These are phyloP conservation scores for Penicillium vulpinum DNA, from an alignment of 2,329 filamentous ascomycete genomes.

Conservation along the genomic window DNA sequence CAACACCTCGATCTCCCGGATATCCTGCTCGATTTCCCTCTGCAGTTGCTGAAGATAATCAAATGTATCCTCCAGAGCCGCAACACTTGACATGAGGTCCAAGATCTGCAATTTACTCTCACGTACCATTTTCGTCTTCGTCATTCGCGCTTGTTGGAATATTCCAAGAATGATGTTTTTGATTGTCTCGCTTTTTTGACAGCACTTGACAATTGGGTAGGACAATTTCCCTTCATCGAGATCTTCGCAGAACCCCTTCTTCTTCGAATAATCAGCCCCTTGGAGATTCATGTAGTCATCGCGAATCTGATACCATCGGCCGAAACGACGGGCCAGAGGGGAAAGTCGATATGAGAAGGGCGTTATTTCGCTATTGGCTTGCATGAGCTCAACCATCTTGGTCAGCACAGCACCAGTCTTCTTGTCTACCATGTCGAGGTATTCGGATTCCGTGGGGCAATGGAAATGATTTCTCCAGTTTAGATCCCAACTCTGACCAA, in stretches of 20 bases:
- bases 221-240: not conserved
- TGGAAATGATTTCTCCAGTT: not conserved
- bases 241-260: not conserved
- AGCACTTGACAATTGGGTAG: not conserved
- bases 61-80: not conserved
- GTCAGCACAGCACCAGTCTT: not conserved
- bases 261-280: not conserved
- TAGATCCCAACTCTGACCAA: not conserved
- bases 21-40: not conserved
- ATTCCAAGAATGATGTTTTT: not conserved
- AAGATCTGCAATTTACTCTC: not conserved
- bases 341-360: not conserved
- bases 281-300: not conserved
- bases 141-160: not conserved
- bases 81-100: not conserved
- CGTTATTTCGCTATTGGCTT: not conserved
- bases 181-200: not conserved
- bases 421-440: not conserved
- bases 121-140: not conserved
- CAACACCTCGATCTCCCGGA: not conserved
- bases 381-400: not conserved
- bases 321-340: not conserved
- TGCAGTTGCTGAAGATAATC: not conserved
- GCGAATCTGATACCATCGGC: not conserved
- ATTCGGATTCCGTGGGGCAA: not conserved